Base-by-base conservation (phyloP, 1,284 basidiomycete genomes). In the Rhodotorula sp. region DNA sequence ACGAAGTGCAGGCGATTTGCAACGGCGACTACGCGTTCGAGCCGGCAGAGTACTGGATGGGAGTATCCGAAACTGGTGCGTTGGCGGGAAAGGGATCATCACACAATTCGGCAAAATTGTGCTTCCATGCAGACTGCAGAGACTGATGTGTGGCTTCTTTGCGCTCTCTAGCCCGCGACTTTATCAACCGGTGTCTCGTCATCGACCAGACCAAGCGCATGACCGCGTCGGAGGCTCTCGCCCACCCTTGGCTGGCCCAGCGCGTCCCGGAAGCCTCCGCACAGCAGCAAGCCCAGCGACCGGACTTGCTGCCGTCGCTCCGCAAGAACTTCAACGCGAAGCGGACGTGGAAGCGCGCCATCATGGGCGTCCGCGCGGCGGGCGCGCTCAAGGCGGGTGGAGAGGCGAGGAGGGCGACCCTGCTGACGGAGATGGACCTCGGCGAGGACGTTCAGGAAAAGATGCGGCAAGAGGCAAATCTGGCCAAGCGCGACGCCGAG, bases 21-120 rank as follows among this genome's bases (percentile, higher is more conserved):
- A 87, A 87, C 3, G 94, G 93, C 28, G 91, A 95, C 82, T 97
- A 92, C 84, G 89, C 88, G 79, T 97, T 95, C 79, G 92, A 93
- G 81, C 93, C 93, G 14, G 74, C 72, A 43, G 79, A 80, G 71
- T 80, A 80, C 70, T 79, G 78, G 78, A 62, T 66, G 38, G 76
- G 73, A 47, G 77, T 79, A 5, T 69, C 66, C 18, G 63, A 75
- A 18, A 64, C 71, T 19, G 85, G 85, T 82, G 63, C 69, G 80
- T 77, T 28, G 5, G 3, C 5, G 12, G 1, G 52, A 16, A 15
- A 2, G 3, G 4, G 23, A 12, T 16, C 43, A 21, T 14, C 31
- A 5, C 34, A 4, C 21, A n/a, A 14, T 16, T 7, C n/a, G 3
- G 21, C 8, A 16, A n/a, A 3, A 23, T 2, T 3, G n/a, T 16